Evolutionary conservation across 495 filamentous ascomycete genomes (phyloP).

Genomic region (Talaromyces wortmannii): DNA sequence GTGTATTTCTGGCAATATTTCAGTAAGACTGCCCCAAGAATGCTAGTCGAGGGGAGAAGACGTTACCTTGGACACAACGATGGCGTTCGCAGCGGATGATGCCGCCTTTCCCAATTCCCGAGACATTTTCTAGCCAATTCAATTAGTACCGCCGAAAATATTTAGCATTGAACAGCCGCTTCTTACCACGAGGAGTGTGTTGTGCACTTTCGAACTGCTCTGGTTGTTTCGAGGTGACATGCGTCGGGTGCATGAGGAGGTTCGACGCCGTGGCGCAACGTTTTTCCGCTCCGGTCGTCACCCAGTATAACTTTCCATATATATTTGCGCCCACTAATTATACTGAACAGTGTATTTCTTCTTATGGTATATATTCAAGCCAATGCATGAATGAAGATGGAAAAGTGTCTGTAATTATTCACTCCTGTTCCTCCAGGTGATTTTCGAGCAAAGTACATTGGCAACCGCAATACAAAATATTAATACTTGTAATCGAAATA

Average conservation of each 20-base stretch:
- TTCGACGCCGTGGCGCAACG: not conserved
- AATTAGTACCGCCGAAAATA: not conserved
- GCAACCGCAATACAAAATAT: too few relatives aligned
- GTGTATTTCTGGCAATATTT: slow-evolving; percentile 75
- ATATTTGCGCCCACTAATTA: not conserved
- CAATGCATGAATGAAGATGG: too few relatives aligned
- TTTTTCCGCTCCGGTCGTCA: slow-evolving; percentile 2
- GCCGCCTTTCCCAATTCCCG: slow-evolving; percentile 34
- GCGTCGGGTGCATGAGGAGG: not conserved
- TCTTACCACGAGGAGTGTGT: not conserved
- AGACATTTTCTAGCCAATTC: slow-evolving; percentile 21
- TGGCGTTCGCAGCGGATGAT: slow-evolving; percentile 31
- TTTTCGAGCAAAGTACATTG: too few relatives aligned
- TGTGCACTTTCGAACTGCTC: not conserved
- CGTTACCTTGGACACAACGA: slow-evolving; percentile 32
- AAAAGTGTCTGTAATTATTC: too few relatives aligned
- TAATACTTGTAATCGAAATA: too few relatives aligned
- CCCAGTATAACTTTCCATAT: not conserved
- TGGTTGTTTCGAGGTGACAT: not conserved
- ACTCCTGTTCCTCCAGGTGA: too few relatives aligned
- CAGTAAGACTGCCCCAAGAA: not conserved
- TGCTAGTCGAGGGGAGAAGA: not conserved
- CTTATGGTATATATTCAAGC: too few relatives aligned
- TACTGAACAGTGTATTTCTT: too few relatives aligned
- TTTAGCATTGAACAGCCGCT: not conserved